Conservation (phyloP, 768 basidiomycete genomes). For the Auricularia heimuer region DNA sequence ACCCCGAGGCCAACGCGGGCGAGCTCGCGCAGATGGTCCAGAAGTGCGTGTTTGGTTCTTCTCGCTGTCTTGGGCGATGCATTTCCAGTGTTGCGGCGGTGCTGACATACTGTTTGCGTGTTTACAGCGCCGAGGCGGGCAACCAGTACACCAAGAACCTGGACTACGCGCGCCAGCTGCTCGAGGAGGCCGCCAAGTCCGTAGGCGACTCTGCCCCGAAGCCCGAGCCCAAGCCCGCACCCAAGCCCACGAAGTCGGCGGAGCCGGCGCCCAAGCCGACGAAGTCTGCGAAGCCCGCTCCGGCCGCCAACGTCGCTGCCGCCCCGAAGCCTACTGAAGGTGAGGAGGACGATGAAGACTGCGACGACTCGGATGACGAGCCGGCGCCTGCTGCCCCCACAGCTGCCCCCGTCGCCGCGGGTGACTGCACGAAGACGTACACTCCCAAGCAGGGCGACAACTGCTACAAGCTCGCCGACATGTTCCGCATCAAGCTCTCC, state of each 20-base stretch:
- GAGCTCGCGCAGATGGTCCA: conserved; percentile 1
- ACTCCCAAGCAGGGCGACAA: background rate
- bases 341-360: conserved; percentile 16
- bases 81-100: background rate
- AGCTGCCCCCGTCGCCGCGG: background rate
- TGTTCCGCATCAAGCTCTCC: background rate
- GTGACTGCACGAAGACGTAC: background rate
- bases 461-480: conserved; percentile 1
- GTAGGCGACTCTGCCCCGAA: background rate
- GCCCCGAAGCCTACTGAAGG: background rate
- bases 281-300: background rate
- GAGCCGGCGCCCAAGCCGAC: background rate
- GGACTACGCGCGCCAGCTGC: background rate
- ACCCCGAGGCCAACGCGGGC: background rate
- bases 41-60: background rate
- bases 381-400: background rate
- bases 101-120: background rate
- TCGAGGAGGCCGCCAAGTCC: background rate
- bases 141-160: conserved; percentile 2
- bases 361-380: conserved; percentile 15
- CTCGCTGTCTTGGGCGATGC: background rate
- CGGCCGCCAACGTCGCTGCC: too few species aligned
- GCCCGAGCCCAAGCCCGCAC: background rate
- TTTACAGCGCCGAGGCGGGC: background rate
- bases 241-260: background rate